Evolutionary conservation across 495 filamentous ascomycete genomes (phyloP).

Genomic region (Hyaloscypha bicolor): DNA sequence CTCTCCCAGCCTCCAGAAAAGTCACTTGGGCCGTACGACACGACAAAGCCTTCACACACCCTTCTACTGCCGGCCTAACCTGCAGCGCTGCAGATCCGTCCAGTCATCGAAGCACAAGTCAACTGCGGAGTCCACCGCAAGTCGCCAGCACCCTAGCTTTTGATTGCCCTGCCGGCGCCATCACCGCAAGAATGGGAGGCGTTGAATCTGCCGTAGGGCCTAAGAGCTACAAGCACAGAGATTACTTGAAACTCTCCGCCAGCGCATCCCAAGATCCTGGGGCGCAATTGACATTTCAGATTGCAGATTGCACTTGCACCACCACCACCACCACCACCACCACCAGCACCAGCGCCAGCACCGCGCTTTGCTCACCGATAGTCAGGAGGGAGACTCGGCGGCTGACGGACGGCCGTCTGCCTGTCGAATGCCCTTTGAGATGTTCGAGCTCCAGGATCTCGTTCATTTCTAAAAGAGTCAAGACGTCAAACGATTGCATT

Average conservation of each 20-base stretch:
- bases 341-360: no score
- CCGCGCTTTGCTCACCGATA: constrained; percentile 20
- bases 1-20: background rate
- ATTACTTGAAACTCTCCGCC: constrained; percentile 33
- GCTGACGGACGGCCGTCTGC: constrained; percentile 1
- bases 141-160: constrained; percentile 19
- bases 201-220: constrained; percentile 27
- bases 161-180: constrained; percentile 23
- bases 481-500: constrained; percentile 19
- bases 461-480: constrained; percentile 3
- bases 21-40: constrained; percentile 23
- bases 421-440: constrained; percentile 2
- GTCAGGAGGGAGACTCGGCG: constrained; percentile 7
- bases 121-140: constrained; percentile 28
- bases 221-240: constrained; percentile 29
- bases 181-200: constrained; percentile 15
- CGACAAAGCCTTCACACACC: constrained; percentile 19
- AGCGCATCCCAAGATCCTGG: constrained; percentile 32
- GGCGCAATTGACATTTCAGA: constrained; percentile 27
- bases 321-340: background rate
- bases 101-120: constrained; percentile 25
- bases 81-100: constrained; percentile 30
- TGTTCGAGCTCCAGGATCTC: background rate
- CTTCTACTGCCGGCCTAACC: constrained; percentile 21
- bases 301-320: background rate